A percentile compares a stretch with the other conserved stretches of the same genome.
These are phyloP conservation scores for Nannochloropsis granulata DNA, from an alignment of 108 stramenopile genomes.

Conservation along the genomic window DNA sequence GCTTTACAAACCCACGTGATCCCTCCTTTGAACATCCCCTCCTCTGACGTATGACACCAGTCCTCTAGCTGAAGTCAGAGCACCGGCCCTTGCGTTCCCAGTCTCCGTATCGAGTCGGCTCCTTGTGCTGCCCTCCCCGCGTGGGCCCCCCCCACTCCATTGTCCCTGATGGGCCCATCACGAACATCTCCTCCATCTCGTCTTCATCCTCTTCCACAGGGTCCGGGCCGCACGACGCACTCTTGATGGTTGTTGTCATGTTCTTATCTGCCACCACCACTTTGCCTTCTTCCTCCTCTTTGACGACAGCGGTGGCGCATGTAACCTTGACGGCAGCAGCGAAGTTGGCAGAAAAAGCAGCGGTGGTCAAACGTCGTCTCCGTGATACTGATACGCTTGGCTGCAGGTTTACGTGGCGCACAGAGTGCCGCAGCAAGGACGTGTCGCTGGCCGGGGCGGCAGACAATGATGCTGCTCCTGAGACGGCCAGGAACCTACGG, in stretches of 20 bases:
- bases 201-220: slow-evolving; percentile 47
- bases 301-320: not conserved
- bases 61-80: slow-evolving; percentile 54
- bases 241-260: not conserved
- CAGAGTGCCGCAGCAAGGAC: no score
- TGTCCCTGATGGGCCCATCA: slow-evolving; percentile 20
- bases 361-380: no score
- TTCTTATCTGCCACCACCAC: not conserved
- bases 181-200: slow-evolving; percentile 73
- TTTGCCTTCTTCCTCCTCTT: not conserved
- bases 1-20: no score
- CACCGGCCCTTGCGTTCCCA: slow-evolving; percentile 95
- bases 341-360: no score
- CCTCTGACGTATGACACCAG: no score
- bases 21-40: no score
- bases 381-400: no score
- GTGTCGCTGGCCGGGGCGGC: no score
- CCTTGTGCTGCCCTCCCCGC: slow-evolving; percentile 67
- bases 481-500: no score
- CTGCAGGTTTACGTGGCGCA: no score
- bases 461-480: no score
- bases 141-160: slow-evolving; percentile 90
- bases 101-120: slow-evolving; percentile 94
- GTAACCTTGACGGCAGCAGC: not conserved
- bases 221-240: not conserved